phyloP scores from a whole-genome alignment of 441 rosid genomes.

The Brassica balearica region DNA sequence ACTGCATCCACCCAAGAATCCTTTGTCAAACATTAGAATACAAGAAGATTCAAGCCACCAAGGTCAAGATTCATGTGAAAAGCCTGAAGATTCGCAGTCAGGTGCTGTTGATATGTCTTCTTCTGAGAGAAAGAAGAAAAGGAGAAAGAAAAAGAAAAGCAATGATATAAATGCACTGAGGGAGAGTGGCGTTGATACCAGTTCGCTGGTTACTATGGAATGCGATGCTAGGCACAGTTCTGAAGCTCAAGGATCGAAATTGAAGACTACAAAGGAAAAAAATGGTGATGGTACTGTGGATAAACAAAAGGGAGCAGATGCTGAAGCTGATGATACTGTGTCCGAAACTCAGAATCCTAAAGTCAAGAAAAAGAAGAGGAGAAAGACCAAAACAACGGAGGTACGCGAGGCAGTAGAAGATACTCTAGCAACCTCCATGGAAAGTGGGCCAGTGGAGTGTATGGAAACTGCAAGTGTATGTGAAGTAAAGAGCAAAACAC shows the following conservation, averaged over 20 bases:
- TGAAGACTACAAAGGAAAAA: background rate
- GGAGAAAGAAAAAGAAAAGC: conserved; percentile 19
- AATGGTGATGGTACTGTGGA: conserved; percentile 23
- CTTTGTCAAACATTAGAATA: background rate
- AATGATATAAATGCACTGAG: background rate
- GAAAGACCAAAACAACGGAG: conserved; percentile 22
- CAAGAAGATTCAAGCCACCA: conserved; percentile 5
- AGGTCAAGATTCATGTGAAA: conserved; percentile 17
- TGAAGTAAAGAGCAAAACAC: conserved; percentile 18
- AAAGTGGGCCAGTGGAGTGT: conserved; percentile 6
- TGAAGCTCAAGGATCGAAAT: conserved; percentile 37
- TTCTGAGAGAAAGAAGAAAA: conserved; percentile 16
- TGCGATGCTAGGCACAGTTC: background rate
- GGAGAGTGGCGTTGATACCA: conserved; percentile 23
- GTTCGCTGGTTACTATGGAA: conserved; percentile 13
- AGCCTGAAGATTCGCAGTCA: conserved; percentile 17
- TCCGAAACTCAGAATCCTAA: conserved; percentile 25
- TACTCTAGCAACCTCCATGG: conserved; percentile 15
- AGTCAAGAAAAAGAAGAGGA: conserved; percentile 41
- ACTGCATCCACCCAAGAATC: background rate
- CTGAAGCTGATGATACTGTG: conserved; percentile 24
- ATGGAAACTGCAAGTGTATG: conserved; percentile 6
- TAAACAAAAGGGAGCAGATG: conserved; percentile 13
- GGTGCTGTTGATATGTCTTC: conserved; percentile 24
- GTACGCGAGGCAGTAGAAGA: conserved; percentile 16